Conservation (phyloP, 2,329 filamentous ascomycete species). For the Cladorrhinum sp. region DNA sequence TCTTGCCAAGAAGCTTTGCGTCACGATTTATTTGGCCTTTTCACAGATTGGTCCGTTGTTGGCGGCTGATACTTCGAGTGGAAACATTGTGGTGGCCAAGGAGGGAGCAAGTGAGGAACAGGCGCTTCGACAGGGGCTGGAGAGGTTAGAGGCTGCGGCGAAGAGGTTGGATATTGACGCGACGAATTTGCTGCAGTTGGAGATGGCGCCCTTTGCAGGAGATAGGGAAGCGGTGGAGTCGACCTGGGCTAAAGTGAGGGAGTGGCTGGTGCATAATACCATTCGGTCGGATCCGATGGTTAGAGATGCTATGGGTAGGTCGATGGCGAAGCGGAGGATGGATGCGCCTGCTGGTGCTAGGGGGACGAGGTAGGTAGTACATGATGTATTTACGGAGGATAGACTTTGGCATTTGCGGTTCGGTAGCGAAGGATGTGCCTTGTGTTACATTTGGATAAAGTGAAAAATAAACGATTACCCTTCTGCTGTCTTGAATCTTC, state of each 20-base stretch:
- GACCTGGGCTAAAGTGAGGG: constrained; percentile 70
- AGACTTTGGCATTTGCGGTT: background rate
- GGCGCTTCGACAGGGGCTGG: constrained; percentile 57
- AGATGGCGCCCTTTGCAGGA: constrained; percentile 77
- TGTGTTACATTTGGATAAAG: no score
- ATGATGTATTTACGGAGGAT: background rate
- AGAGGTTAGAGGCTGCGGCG: constrained; percentile 61
- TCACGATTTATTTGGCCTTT: constrained; percentile 81
- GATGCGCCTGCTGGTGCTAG: constrained; percentile 62
- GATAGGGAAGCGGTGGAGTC: constrained; percentile 62
- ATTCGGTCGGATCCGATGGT: constrained; percentile 79
- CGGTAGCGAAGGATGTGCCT: no score
- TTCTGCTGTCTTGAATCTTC: no score
- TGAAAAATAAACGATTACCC: no score
- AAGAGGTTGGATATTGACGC: constrained; percentile 66
- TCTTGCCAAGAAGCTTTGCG: constrained; percentile 69
- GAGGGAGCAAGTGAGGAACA: constrained; percentile 45
- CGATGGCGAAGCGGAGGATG: constrained; percentile 59
- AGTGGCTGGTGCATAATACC: constrained; percentile 85
- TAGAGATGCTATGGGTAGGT: constrained; percentile 69
- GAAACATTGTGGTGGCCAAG: constrained; percentile 29
- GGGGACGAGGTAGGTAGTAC: constrained; percentile 48
- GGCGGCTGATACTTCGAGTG: constrained; percentile 37
- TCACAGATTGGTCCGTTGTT: constrained; percentile 74
- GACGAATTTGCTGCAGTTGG: constrained; percentile 67